Evolutionary conservation across 129 eudicot species (phyloP).

Genomic region (Calendula officinalis): DNA sequence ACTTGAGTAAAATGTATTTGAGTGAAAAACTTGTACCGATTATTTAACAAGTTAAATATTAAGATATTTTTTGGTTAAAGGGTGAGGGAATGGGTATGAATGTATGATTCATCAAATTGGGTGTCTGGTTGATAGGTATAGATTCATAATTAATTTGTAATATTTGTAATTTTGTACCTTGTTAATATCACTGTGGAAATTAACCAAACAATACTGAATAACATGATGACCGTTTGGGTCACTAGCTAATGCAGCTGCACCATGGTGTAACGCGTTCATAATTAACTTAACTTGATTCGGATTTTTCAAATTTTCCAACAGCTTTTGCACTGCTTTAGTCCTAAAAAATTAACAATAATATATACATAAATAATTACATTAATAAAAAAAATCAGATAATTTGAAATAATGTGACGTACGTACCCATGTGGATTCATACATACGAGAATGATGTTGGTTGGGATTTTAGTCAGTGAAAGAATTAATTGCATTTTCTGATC

Average conservation of each 20-base stretch:
- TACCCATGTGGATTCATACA: slow-evolving; percentile 71
- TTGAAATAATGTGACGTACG: slow-evolving; percentile 36
- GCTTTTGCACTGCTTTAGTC: slow-evolving; percentile 48
- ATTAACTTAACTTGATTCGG: slow-evolving; percentile 42
- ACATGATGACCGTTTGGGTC: slow-evolving; percentile 71
- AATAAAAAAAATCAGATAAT: neutral
- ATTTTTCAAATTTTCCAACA: slow-evolving; percentile 48
- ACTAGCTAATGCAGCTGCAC: slow-evolving; percentile 45
- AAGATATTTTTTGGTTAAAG: too few species aligned
- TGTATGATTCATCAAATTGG: too few species aligned
- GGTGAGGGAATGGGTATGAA: too few species aligned
- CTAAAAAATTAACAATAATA: slow-evolving; percentile 32
- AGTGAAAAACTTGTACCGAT: too few species aligned
- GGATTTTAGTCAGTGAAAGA: slow-evolving; percentile 33
- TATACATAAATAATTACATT: neutral
- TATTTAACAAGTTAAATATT: too few species aligned
- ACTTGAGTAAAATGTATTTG: too few species aligned
- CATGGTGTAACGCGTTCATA: slow-evolving; percentile 46
- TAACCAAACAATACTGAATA: slow-evolving; percentile 49
- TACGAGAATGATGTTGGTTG: slow-evolving; percentile 39
- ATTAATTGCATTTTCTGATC: slow-evolving; percentile 55
- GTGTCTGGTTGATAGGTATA: too few species aligned
- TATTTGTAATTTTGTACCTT: slow-evolving; percentile 51
- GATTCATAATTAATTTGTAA: neutral
- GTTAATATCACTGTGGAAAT: slow-evolving; percentile 46